Conservation (phyloP, 305 asterid species). For the Fraxinus velutina region DNA sequence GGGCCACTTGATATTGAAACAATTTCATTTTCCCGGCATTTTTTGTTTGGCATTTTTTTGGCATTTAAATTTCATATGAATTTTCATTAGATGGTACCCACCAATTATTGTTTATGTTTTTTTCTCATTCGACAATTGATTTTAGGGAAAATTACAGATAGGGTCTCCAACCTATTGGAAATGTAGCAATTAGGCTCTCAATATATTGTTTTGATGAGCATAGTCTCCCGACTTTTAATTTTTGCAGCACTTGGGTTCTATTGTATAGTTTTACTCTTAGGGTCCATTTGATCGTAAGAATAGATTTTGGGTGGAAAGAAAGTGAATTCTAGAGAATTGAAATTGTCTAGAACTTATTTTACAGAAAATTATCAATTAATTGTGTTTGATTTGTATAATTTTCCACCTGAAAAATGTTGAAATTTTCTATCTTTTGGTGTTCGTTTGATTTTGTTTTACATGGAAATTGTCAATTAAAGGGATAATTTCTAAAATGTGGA, state of each 20-base stretch:
- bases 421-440: too few species aligned
- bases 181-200: background rate
- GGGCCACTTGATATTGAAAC: conserved; percentile 29
- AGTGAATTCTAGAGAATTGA: too few species aligned
- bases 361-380: too few species aligned
- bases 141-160: background rate
- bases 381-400: too few species aligned
- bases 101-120: background rate
- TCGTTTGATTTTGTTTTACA: too few species aligned
- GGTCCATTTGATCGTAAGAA: too few species aligned
- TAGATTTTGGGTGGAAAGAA: too few species aligned
- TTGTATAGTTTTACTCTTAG: too few species aligned
- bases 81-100: background rate
- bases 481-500: too few species aligned
- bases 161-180: background rate
- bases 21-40: conserved; percentile 27
- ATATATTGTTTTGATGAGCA: background rate
- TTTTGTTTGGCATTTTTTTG: conserved; percentile 7
- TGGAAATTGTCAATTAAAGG: too few species aligned
- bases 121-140: background rate
- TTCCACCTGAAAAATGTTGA: too few species aligned
- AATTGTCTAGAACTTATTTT: too few species aligned
- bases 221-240: background rate
- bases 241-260: background rate
- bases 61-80: background rate